A percentile compares a stretch with the other conserved stretches of the same genome.
These are phyloP conservation scores for Maudiozyma turicensis DNA, from an alignment of 805 yeast genomes.

Conservation along the genomic window DNA sequence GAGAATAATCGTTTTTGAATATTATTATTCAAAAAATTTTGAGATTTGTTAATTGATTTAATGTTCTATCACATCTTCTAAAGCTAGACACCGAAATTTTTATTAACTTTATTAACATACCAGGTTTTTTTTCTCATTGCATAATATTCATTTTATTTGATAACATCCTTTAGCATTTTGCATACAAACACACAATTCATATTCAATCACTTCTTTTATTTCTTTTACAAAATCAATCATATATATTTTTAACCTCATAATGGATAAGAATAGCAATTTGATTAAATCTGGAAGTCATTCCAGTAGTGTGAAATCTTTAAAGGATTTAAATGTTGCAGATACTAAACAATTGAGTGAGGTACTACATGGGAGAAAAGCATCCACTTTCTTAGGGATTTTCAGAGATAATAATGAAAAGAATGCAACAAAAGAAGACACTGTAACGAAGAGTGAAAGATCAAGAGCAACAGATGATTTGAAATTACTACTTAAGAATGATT, in stretches of 20 bases:
- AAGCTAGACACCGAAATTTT: no score
- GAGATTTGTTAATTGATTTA: no score
- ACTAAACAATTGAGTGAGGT: constrained; percentile 14
- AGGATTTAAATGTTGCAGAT: constrained; percentile 22
- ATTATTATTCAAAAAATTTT: no score
- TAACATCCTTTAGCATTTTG: neutral
- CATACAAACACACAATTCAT: neutral
- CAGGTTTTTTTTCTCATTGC: no score
- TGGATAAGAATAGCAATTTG: neutral
- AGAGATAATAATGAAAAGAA: constrained; percentile 13
- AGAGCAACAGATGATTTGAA: neutral
- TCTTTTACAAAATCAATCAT: neutral
- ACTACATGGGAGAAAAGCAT: constrained; percentile 29
- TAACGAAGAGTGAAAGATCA: neutral
- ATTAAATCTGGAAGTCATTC: neutral
- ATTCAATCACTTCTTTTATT: neutral
- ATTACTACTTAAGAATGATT: neutral
- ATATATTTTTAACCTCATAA: no score
- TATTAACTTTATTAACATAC: no score
- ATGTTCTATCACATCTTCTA: no score
- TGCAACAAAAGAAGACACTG: no score
- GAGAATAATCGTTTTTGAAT: no score
- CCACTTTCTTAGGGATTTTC: constrained; percentile 27
- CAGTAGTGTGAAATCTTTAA: constrained; percentile 9
- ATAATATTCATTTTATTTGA: neutral